These are phyloP conservation scores for Phytomonas sp. DNA, from an alignment of 208 protist species.

Conservation along the genomic window DNA sequence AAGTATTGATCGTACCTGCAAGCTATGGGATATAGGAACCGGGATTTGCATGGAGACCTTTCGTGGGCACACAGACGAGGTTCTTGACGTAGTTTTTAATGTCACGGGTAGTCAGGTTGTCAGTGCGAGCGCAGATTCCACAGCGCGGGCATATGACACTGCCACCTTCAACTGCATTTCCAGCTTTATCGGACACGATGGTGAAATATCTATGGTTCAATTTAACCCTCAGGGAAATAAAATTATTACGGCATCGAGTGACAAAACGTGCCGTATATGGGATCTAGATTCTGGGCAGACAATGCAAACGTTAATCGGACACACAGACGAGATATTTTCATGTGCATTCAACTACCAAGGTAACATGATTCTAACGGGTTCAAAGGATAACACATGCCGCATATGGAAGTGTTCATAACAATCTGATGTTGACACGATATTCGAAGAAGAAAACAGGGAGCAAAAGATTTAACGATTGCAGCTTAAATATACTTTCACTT, in stretches of 20 bases:
- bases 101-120: conserved; percentile 80
- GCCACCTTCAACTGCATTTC: conserved; percentile 82
- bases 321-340: conserved; percentile 95
- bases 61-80: conserved; percentile 88
- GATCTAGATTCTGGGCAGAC: conserved; percentile 74
- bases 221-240: conserved; percentile 95
- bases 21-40: conserved; percentile 91
- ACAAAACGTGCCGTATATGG: conserved; percentile 93
- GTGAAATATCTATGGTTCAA: conserved; percentile 91
- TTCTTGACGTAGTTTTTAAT: conserved; percentile 93
- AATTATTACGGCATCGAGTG: conserved; percentile 89
- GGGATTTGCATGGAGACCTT: conserved; percentile 87
- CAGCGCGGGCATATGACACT: conserved; percentile 89
- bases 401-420: conserved; percentile 85
- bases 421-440: not conserved
- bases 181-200: conserved; percentile 87
- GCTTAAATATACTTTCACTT: not conserved
- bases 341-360: conserved; percentile 95
- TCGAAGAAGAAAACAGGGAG: not conserved
- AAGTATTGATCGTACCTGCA: conserved; percentile 93
- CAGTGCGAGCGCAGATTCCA: conserved; percentile 92
- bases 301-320: conserved; percentile 89
- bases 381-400: conserved; percentile 95
- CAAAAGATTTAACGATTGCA: not conserved
- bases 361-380: conserved; percentile 94